Conservation (phyloP, 176 grass and related monocot genomes). For the Carex littledalei region DNA sequence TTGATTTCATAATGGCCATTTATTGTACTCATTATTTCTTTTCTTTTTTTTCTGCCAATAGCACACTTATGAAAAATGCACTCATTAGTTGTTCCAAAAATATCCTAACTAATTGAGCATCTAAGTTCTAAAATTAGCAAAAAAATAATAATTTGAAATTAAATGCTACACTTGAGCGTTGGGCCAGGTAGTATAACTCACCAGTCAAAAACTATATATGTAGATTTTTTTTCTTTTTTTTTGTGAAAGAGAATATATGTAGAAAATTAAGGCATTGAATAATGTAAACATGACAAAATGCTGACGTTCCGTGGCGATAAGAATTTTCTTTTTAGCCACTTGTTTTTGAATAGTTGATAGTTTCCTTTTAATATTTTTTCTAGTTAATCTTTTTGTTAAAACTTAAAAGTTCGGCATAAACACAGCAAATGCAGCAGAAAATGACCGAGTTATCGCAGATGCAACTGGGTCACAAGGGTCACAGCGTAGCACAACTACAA, state of each 20-base stretch:
- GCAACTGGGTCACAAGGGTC: no score
- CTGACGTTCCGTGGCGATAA: neutral
- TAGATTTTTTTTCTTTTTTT: no score
- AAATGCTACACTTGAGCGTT: no score
- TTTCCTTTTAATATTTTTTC: neutral
- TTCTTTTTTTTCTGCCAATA: neutral
- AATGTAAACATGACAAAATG: neutral
- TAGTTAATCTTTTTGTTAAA: neutral
- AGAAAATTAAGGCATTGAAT: neutral
- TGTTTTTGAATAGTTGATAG: neutral
- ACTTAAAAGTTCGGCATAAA: no score
- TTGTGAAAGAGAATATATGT: neutral
- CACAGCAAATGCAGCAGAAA: no score
- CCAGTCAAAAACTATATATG: no score
- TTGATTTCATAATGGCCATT: constrained; percentile 21
- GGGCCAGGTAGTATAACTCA: no score
- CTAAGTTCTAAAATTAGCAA: neutral
- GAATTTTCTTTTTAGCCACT: neutral
- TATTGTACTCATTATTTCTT: constrained; percentile 4
- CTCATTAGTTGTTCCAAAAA: neutral
- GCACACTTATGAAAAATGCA: constrained; percentile 1
- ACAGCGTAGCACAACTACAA: no score
- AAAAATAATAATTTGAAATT: neutral
- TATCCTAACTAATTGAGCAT: neutral
- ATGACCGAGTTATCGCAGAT: no score